phyloP scores from a whole-genome alignment of 345 rosid genomes.

The Eucalyptus regnans region DNA sequence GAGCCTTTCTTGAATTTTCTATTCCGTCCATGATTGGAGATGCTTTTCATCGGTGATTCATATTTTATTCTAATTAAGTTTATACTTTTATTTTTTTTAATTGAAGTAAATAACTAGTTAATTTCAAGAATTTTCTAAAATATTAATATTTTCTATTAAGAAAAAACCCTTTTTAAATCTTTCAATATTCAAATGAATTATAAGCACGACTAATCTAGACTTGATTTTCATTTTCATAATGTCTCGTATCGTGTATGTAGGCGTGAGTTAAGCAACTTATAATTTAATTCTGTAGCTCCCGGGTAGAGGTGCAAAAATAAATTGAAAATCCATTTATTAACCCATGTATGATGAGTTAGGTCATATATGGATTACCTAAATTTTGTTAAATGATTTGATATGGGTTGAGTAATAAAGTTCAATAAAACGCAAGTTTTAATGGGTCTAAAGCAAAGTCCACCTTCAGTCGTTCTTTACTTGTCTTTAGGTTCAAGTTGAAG shows the following conservation, averaged over 20 bases:
- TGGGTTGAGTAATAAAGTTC: neutral
- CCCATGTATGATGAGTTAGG: neutral
- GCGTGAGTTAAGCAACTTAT: neutral
- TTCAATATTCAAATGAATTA: accelerated
- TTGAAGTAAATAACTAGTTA: neutral
- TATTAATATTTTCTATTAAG: neutral
- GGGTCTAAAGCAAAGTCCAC: neutral
- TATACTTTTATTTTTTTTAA: neutral
- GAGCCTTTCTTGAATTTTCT: neutral
- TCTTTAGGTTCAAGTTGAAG: neutral
- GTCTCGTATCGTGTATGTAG: accelerated
- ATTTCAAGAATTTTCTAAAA: neutral
- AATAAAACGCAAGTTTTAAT: neutral
- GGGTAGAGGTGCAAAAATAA: no score
- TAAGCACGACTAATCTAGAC: accelerated
- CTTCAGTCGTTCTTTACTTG: neutral
- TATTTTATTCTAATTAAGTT: neutral
- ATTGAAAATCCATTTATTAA: neutral
- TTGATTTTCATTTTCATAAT: neutral
- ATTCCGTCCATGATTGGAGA: neutral
- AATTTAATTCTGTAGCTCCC: neutral
- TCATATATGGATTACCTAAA: no score
- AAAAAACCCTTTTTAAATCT: neutral
- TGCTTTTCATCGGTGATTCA: neutral
- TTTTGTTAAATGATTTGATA: no score